Evolutionary conservation across 495 filamentous ascomycete species (phyloP).

Genomic region (Acidomyces sp.): DNA sequence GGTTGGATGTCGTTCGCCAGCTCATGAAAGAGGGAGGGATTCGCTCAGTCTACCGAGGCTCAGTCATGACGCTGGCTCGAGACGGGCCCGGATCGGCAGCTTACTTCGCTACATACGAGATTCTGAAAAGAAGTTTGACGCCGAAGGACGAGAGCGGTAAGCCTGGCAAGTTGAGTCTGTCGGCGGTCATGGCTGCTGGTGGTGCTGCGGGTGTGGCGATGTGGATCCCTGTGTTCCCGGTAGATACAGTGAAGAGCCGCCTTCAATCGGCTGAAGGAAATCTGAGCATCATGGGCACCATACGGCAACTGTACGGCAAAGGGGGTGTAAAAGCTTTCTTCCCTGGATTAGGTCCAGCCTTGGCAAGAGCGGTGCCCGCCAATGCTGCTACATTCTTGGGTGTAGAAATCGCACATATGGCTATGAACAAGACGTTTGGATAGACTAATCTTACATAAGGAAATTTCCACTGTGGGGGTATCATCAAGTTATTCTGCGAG

Average conservation of each 20-base stretch:
- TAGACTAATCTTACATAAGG: conserved; percentile 23
- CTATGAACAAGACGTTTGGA: conserved; percentile 29
- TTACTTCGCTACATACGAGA: conserved; percentile 96
- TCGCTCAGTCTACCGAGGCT: conserved; percentile 81
- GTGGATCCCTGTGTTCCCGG: conserved; percentile 98
- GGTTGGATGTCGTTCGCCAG: conserved; percentile 86
- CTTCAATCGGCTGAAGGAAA: conserved; percentile 85
- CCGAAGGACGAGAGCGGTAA: conserved; percentile 70
- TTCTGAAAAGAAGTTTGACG: conserved; percentile 77
- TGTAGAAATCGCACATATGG: conserved; percentile 31
- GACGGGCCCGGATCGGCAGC: conserved; percentile 87
- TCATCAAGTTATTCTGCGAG: background rate
- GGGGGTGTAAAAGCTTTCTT: conserved; percentile 93
- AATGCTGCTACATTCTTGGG: conserved; percentile 63
- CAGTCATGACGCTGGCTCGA: conserved; percentile 77
- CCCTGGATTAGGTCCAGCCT: conserved; percentile 84
- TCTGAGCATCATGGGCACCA: conserved; percentile 67
- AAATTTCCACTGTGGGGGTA: conserved; percentile 19
- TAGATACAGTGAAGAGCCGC: conserved; percentile 91
- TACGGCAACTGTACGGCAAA: conserved; percentile 60
- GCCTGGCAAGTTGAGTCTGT: conserved; percentile 59
- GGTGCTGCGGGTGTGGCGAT: conserved; percentile 89
- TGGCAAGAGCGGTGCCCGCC: conserved; percentile 85
- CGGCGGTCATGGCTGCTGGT: conserved; percentile 75
- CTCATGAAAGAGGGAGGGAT: conserved; percentile 85